phyloP scores from a whole-genome alignment of 2,329 filamentous ascomycete species.

The Parafenestella ontariensis region DNA sequence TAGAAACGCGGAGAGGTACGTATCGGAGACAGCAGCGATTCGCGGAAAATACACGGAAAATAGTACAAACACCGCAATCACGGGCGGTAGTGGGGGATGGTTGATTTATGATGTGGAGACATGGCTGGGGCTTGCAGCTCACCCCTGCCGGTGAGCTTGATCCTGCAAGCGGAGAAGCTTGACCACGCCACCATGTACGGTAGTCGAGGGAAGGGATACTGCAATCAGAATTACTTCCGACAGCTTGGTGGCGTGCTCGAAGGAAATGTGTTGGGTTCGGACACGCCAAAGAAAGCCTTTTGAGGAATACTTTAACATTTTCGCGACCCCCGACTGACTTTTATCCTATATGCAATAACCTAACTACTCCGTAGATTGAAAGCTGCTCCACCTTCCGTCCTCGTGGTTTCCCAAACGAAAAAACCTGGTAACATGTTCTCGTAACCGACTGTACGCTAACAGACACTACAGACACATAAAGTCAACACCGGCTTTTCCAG shows the following conservation, averaged over 20 bases:
- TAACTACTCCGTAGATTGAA: not conserved
- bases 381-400: not conserved
- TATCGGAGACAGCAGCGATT: conserved; percentile 20
- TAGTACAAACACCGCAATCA: conserved; percentile 9
- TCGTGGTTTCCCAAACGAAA: not conserved
- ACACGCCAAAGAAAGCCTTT: not conserved
- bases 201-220: conserved; percentile 23
- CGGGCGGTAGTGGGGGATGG: conserved; percentile 19
- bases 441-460: not conserved
- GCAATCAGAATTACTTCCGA: conserved; percentile 17
- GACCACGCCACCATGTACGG: conserved; percentile 22
- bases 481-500: not conserved
- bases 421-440: not conserved
- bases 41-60: conserved; percentile 27
- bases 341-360: not conserved
- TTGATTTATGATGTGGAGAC: conserved; percentile 29
- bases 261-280: too few species aligned
- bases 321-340: too few species aligned
- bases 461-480: not conserved
- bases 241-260: not conserved
- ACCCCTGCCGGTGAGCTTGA: conserved; percentile 23
- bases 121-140: conserved; percentile 27
- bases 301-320: not conserved
- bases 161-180: conserved; percentile 26
- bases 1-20: not conserved